Conservation (phyloP, 1,139 yeast species). For the Spathaspora sp. region DNA sequence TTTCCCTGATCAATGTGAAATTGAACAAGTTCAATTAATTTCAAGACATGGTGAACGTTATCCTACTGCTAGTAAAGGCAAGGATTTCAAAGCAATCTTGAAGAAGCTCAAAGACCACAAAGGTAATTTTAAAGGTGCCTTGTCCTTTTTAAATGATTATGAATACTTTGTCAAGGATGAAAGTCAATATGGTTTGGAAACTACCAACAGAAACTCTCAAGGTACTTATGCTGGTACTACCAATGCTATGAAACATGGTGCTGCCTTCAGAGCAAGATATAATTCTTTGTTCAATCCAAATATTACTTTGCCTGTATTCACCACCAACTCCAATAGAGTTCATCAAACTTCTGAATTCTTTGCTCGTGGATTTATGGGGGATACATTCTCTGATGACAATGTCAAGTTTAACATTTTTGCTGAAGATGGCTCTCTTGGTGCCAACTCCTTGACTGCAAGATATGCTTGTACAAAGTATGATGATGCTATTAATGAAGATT, state of each 20-base stretch:
- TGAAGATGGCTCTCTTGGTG: conserved; percentile 23
- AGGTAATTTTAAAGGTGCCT: conserved; percentile 21
- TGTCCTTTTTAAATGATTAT: conserved; percentile 28
- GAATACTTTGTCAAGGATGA: conserved; percentile 23
- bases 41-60: conserved; percentile 69
- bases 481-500: conserved; percentile 10
- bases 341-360: conserved; percentile 24
- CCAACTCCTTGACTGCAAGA: conserved; percentile 30
- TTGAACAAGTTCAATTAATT: conserved; percentile 60
- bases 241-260: conserved; percentile 29
- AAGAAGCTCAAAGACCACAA: conserved; percentile 20
- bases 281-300: conserved; percentile 18
- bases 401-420: conserved; percentile 19
- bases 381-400: conserved; percentile 15
- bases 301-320: conserved; percentile 24
- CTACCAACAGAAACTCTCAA: conserved; percentile 21
- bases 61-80: conserved; percentile 37
- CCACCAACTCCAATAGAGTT: conserved; percentile 26
- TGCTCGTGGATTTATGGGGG: conserved; percentile 29
- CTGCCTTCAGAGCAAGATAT: conserved; percentile 27
- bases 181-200: conserved; percentile 23
- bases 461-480: conserved; percentile 22
- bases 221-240: conserved; percentile 25
- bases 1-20: conserved; percentile 47
- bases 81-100: conserved; percentile 15